Conservation (phyloP, 805 yeast species). For the Metschnikowia hibisci region DNA sequence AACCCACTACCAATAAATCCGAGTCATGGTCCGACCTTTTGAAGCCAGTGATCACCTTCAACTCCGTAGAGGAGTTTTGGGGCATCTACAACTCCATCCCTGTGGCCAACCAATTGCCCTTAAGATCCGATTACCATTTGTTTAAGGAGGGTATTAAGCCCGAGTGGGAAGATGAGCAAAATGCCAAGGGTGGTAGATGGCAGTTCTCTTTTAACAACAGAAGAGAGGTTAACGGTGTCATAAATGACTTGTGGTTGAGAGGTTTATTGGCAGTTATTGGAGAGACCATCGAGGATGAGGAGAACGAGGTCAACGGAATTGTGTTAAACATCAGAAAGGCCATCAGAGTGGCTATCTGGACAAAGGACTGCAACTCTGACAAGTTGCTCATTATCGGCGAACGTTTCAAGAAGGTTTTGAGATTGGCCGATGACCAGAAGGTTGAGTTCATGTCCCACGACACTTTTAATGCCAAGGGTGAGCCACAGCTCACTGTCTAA, state of each 20-base stretch:
- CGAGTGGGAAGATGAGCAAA: conserved; percentile 95
- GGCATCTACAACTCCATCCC: conserved; percentile 94
- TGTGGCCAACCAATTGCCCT: conserved; percentile 83
- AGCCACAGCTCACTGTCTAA: conserved; percentile 20
- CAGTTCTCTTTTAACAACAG: conserved; percentile 62
- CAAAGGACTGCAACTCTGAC: conserved; percentile 65
- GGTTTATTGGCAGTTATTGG: conserved; percentile 88
- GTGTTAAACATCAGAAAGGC: conserved; percentile 80
- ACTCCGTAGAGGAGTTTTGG: conserved; percentile 99
- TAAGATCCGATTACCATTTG: conserved; percentile 90
- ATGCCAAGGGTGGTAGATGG: conserved; percentile 94
- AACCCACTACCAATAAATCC: conserved; percentile 73
- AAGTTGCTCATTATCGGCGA: conserved; percentile 74
- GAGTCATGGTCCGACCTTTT: conserved; percentile 92
- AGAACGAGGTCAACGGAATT: conserved; percentile 87
- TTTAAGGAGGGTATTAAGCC: conserved; percentile 94
- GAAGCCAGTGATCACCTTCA: conserved; percentile 87
- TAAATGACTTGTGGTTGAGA: conserved; percentile 91
- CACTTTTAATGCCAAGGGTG: conserved; percentile 41
- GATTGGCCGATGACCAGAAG: conserved; percentile 66
- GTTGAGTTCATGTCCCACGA: conserved; percentile 78
- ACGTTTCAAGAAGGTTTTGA: conserved; percentile 80
- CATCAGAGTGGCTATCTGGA: conserved; percentile 89
- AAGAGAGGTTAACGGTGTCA: conserved; percentile 52
- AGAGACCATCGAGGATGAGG: conserved; percentile 84